These are phyloP conservation scores for Fusarium nisikadoi DNA, from an alignment of 2,329 filamentous ascomycete genomes.

Conservation along the genomic window DNA sequence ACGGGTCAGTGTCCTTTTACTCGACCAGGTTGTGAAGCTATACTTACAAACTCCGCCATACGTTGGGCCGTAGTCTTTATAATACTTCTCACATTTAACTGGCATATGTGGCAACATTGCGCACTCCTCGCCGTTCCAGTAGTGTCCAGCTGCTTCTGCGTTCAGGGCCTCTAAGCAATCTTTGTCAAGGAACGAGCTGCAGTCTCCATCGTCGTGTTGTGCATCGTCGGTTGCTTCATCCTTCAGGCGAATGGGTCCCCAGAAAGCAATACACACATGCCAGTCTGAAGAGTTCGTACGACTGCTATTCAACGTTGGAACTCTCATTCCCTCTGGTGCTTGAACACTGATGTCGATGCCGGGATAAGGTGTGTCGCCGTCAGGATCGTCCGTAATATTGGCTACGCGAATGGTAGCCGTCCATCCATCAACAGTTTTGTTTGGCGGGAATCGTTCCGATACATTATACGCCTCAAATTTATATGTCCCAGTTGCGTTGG, in stretches of 20 bases:
- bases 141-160: background rate
- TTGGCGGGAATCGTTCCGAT: constrained; percentile 13
- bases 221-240: background rate
- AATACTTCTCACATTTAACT: constrained; percentile 7
- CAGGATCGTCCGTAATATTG: constrained; percentile 20
- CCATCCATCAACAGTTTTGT: constrained; percentile 7
- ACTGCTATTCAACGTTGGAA: background rate
- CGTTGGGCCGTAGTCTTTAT: background rate
- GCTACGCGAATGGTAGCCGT: constrained; percentile 18
- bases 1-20: background rate
- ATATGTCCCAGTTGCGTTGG: constrained; percentile 17
- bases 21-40: background rate
- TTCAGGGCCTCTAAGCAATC: constrained; percentile 11
- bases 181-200: constrained; percentile 20
- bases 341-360: constrained; percentile 14
- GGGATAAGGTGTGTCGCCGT: background rate
- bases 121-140: background rate
- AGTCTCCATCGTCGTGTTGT: constrained; percentile 19
- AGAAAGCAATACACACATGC: constrained; percentile 7
- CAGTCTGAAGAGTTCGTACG: constrained; percentile 8
- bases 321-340: constrained; percentile 14
- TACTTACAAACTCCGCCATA: background rate
- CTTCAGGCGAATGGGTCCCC: background rate
- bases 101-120: background rate
- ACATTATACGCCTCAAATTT: constrained; percentile 14